phyloP scores from a whole-genome alignment of 2,329 filamentous ascomycete species.

The Graphium sp. region DNA sequence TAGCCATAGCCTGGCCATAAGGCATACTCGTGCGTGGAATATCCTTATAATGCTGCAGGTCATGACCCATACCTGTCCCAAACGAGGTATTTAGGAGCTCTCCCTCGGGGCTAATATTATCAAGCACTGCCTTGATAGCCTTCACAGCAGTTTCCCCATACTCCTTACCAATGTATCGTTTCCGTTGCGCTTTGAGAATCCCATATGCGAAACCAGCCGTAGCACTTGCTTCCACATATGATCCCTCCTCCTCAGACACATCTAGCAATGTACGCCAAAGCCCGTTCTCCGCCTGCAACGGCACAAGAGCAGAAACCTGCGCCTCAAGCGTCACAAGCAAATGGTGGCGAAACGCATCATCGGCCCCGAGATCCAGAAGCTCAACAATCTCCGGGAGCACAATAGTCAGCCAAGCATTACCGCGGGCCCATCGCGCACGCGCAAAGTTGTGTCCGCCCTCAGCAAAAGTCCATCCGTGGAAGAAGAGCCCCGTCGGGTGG shows the following conservation, averaged over 20 bases:
- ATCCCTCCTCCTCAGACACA: constrained; percentile 45
- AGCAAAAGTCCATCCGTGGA: constrained; percentile 69
- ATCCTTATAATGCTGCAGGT: constrained; percentile 60
- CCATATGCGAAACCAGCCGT: constrained; percentile 71
- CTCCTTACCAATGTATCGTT: constrained; percentile 47
- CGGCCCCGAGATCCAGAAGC: constrained; percentile 42
- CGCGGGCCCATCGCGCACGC: constrained; percentile 37
- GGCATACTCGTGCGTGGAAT: constrained; percentile 69
- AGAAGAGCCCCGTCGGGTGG: constrained; percentile 54
- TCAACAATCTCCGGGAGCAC: constrained; percentile 73
- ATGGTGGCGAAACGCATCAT: constrained; percentile 45
- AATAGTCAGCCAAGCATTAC: constrained; percentile 64
- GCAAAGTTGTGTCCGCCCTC: constrained; percentile 48
- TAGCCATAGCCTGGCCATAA: constrained; percentile 72
- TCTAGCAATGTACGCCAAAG: constrained; percentile 65
- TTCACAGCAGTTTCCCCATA: constrained; percentile 45
- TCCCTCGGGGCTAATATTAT: constrained; percentile 47
- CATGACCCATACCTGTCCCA: constrained; percentile 61
- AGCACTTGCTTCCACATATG: constrained; percentile 61
- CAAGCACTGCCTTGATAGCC: constrained; percentile 50
- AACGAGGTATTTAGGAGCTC: constrained; percentile 63
- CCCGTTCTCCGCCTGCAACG: constrained; percentile 42
- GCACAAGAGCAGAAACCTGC: constrained; percentile 48
- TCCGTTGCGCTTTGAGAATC: constrained; percentile 56
- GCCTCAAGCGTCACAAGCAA: constrained; percentile 48